Evolutionary conservation across 2,329 filamentous ascomycete genomes (phyloP).

Genomic region (Sporothrix humicola): DNA sequence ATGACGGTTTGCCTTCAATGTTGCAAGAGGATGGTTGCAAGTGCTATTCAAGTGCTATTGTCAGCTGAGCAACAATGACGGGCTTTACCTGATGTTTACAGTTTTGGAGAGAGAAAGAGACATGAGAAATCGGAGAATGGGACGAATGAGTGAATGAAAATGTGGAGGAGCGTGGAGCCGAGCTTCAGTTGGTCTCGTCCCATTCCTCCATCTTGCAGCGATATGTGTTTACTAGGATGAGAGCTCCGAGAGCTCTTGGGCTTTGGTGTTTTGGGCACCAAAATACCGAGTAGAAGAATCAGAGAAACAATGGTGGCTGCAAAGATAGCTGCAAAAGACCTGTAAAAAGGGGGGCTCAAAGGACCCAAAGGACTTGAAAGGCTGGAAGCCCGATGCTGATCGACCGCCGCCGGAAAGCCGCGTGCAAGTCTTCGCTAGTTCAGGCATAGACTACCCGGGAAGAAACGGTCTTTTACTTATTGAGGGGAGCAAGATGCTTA

Average conservation of each 20-base stretch:
- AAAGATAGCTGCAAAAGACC: background rate
- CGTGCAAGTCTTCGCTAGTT: constrained; percentile 35
- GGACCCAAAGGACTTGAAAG: too few species aligned
- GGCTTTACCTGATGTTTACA: background rate
- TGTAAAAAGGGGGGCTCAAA: too few species aligned
- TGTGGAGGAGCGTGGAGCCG: background rate
- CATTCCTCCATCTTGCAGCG: background rate
- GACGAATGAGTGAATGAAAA: background rate
- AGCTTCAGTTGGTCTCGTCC: background rate
- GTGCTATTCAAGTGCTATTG: constrained; percentile 16
- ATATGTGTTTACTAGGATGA: background rate
- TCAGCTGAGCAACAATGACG: background rate
- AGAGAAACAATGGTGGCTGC: background rate
- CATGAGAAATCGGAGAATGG: background rate
- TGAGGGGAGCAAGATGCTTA: background rate
- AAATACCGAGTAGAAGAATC: background rate
- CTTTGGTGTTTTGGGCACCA: background rate
- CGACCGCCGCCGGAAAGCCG: constrained; percentile 32
- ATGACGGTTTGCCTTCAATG: background rate
- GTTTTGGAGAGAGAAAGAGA: background rate
- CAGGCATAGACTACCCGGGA: constrained; percentile 34
- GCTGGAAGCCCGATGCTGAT: constrained; percentile 24
- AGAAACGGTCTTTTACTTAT: background rate
- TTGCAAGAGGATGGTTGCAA: background rate
- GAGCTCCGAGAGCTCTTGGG: background rate